Conservation (phyloP, 1,139 yeast species). For the Debaryomyces singareniensis region DNA sequence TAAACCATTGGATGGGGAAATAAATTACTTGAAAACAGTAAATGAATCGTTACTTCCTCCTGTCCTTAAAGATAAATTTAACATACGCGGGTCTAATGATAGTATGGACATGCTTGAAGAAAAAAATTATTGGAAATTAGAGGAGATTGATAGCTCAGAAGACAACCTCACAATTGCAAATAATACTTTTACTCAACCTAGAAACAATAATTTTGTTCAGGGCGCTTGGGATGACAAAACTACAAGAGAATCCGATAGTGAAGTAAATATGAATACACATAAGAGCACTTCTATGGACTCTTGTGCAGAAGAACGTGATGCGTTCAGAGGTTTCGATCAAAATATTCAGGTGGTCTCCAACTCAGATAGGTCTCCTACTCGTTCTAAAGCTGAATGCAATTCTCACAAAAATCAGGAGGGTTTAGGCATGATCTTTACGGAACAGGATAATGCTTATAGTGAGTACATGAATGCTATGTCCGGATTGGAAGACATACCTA, state of each 20-base stretch:
- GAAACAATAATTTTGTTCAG: too few relatives aligned
- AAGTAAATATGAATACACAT: background rate
- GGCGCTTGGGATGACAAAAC: background rate
- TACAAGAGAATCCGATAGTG: background rate
- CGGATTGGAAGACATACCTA: conserved; percentile 31
- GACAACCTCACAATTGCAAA: too few relatives aligned
- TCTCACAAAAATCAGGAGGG: background rate
- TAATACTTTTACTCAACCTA: too few relatives aligned
- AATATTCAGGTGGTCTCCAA: conserved; percentile 4
- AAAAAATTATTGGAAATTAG: too few relatives aligned
- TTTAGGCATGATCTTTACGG: background rate
- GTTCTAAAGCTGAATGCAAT: background rate
- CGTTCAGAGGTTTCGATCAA: conserved; percentile 1
- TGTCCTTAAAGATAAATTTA: too few relatives aligned
- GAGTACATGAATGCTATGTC: conserved; percentile 13
- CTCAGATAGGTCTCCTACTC: background rate
- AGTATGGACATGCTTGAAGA: too few relatives aligned
- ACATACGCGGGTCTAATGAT: too few relatives aligned
- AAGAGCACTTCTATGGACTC: conserved; percentile 1
- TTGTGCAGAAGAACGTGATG: background rate
- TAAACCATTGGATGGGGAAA: conserved; percentile 29
- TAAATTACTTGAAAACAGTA: conserved; percentile 22
- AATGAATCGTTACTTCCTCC: conserved; percentile 31
- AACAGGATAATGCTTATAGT: conserved; percentile 2
- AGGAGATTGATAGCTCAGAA: too few relatives aligned